Percentiles rank a stretch among this genome's conserved stretches.
phyloP scores from a whole-genome alignment of 2,329 filamentous ascomycete species.

The Cladosporium sp. region DNA sequence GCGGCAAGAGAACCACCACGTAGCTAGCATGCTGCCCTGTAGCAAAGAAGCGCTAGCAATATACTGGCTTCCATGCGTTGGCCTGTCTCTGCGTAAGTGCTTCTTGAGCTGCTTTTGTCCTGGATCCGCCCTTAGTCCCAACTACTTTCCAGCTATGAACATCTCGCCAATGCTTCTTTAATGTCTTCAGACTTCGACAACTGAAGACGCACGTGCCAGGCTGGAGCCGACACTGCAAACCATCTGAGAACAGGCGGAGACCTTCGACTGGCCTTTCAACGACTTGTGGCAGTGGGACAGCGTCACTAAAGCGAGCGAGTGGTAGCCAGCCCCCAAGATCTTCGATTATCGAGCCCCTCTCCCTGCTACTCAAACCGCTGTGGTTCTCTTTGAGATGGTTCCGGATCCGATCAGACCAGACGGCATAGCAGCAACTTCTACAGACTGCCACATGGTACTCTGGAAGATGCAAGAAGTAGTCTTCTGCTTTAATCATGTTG shows the following conservation, averaged over 20 bases:
- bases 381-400: not conserved
- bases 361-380: not conserved
- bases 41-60: not conserved
- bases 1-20: conserved; percentile 2
- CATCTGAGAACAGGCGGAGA: too few relatives aligned
- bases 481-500: not conserved
- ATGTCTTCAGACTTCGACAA: too few relatives aligned
- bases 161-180: too few relatives aligned
- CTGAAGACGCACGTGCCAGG: too few relatives aligned
- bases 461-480: not conserved
- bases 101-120: too few relatives aligned
- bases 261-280: too few relatives aligned
- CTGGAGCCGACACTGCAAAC: too few relatives aligned
- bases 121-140: too few relatives aligned
- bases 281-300: too few relatives aligned
- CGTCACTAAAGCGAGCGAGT: not conserved
- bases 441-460: not conserved
- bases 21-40: not conserved
- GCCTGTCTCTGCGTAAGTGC: too few relatives aligned
- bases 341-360: not conserved
- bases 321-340: not conserved
- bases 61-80: too few relatives aligned
- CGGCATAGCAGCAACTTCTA: not conserved
- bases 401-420: not conserved
- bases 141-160: too few relatives aligned